Conservation (phyloP, 2,329 filamentous ascomycete species). For the Ophiobolus disseminans region DNA sequence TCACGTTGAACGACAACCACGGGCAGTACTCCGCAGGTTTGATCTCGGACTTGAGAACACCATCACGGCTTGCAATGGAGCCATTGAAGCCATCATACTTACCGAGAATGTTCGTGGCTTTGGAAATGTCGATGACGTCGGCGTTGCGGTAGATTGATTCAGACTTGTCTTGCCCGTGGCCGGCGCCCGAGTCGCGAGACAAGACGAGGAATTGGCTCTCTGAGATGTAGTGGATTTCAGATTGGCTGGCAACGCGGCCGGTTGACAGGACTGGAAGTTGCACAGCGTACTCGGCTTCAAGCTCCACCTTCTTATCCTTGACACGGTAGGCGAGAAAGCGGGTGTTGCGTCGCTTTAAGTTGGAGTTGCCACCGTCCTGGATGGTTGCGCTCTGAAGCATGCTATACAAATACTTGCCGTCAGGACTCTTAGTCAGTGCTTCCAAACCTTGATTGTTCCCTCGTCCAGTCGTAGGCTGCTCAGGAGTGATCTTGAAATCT, state of each 20-base stretch:
- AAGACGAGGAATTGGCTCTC: constrained; percentile 71
- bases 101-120: constrained; percentile 67
- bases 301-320: constrained; percentile 53
- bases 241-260: constrained; percentile 68
- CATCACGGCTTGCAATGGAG: constrained; percentile 58
- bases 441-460: constrained; percentile 80
- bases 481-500: constrained; percentile 58
- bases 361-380: constrained; percentile 60
- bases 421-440: constrained; percentile 67
- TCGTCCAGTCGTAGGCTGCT: constrained; percentile 66
- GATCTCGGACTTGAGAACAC: constrained; percentile 62
- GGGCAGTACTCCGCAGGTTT: constrained; percentile 67
- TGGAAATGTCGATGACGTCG: constrained; percentile 71
- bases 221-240: constrained; percentile 70
- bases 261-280: constrained; percentile 66
- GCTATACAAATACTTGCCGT: constrained; percentile 69
- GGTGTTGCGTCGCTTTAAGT: constrained; percentile 62
- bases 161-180: constrained; percentile 62
- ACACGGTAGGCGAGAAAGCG: constrained; percentile 72
- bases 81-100: constrained; percentile 47
- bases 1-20: constrained; percentile 73
- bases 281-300: constrained; percentile 70
- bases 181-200: constrained; percentile 67
- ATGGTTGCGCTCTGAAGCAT: constrained; percentile 69
- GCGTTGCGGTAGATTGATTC: constrained; percentile 70